Evolutionary conservation across 768 basidiomycete species (phyloP).

Genomic region (Suillus discolor): DNA sequence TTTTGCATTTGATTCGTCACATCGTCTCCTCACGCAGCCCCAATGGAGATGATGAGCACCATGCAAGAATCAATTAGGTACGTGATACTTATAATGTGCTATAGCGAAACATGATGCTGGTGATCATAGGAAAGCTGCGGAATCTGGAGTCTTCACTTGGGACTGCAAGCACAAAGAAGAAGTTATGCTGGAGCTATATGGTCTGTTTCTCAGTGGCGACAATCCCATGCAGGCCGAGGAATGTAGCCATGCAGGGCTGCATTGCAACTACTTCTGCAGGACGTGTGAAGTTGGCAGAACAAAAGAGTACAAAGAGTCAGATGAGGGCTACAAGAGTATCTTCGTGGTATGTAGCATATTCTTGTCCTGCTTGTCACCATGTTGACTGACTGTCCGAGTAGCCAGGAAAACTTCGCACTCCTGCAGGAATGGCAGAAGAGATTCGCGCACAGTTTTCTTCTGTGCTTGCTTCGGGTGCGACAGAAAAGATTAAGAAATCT

Average conservation of each 20-base stretch:
- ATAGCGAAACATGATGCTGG: no score
- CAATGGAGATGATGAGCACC: constrained; percentile 35
- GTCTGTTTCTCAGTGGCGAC: constrained; percentile 27
- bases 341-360: no score
- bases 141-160: constrained; percentile 19
- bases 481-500: constrained; percentile 11
- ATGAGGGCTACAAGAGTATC: constrained; percentile 5
- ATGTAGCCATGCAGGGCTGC: constrained; percentile 34
- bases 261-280: constrained; percentile 36
- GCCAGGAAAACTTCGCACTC: constrained; percentile 6
- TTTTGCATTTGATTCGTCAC: constrained; percentile 32
- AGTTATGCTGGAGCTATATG: constrained; percentile 28
- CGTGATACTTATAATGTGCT: background rate
- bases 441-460: constrained; percentile 9
- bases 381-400: background rate
- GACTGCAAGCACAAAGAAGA: constrained; percentile 26
- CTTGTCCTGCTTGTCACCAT: no score
- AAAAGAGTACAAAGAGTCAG: constrained; percentile 19
- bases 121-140: constrained; percentile 12
- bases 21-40: constrained; percentile 36
- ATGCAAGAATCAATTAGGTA: constrained; percentile 32
- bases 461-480: constrained; percentile 1
- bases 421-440: constrained; percentile 1
- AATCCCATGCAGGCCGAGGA: constrained; percentile 42
- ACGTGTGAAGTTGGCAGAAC: constrained; percentile 35